Base-by-base conservation (phyloP, 768 basidiomycete genomes). In the Podaxis pistillaris region DNA sequence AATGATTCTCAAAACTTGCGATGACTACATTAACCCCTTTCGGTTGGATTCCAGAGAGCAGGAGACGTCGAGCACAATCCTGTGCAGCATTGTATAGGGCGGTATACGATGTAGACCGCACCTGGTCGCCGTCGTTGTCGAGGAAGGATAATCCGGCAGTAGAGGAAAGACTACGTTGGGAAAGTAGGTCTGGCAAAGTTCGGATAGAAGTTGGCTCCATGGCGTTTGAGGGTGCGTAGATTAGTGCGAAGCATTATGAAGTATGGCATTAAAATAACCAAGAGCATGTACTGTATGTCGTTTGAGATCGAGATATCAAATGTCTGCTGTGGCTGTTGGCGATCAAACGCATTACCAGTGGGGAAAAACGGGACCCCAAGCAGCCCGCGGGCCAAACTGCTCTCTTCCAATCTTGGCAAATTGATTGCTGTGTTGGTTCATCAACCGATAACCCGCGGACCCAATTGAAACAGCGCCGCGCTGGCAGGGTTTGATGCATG, bases 131-230 rank as follows among this genome's bases (percentile, higher is more conserved):
- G 26, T 60, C 50, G n/a, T 51, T 52, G 24, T 50, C 33, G 24
- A 60, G 58, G n/a, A 60, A 60, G 3, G 58, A 60, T n/a, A 60
- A 6, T n/a, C 58, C 58, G 8, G 58, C 47, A 8, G 58, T 38
- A 22, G 58, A 60, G 24, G 33, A 26, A 15, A 57, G 13, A n/a
- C 58, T 50, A 5, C 58, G 58, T 12, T 60, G 19, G n/a, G 28
- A 24, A 4, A 60, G 38, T 24, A 60, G 58, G 47, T 52, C 50
- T 3, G 49, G 58, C 13, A 60, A 37, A 13, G 58, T 60, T 0
- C 11, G 38, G n/a, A 30, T 15, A 51, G 50, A 2, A 22, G 36
- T 19, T 24, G 36, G 8, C 7, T 40, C 38, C 58, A 60, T 60
- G 44, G n/a, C 9, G 49, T 15, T 9, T 26, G 30, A 28, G 56